Base-by-base conservation (phyloP, 2,329 filamentous ascomycete genomes). In the Cladosporium cucumerinum region DNA sequence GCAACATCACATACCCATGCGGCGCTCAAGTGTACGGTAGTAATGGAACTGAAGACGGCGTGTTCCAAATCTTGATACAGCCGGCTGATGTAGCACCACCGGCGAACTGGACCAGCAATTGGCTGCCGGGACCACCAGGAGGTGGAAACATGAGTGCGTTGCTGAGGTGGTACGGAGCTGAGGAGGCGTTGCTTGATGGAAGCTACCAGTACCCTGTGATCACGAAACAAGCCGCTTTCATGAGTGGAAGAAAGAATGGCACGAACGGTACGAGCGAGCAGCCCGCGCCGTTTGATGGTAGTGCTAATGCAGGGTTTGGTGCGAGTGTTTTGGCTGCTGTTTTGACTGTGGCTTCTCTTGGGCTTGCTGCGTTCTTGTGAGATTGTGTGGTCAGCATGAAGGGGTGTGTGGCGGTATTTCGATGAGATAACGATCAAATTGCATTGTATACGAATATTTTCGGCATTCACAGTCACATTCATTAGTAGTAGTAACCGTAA, bases 71-170 rank as follows among this genome's bases (percentile, higher is more conserved):
- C 14, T 39, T 70, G 7, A 32, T 70, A 32, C 68, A 69, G 26
- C 34, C 66, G 6, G 66, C 66, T 6, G 68, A 68, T 14, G 49
- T 65, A 2, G 34, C 66, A 16, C 70, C 69, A 7, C 69, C 70
- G 7, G 23, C 46, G 1, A 69, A 69, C 28, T 70, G 70, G 69
- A 70, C 65, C 1, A 65, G 57, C 25, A 71, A 70, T 46, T 71
- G 68, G 67, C 28, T 71, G 18, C 68, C 60, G 1, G 60, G 49
- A 6, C 60, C 60, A 1, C 28, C 21, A 0, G 49, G 60, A 43
- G 60, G 60, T 30, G 60, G 60, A 10, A 55, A 30, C 11, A 26
- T 62, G 30, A 62, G 48, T 23, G 60, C 34, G 1, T 30, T 62
- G 49, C n/a, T 62, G 25, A 39, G 60, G 18, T 62, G 60, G 60